phyloP scores from a whole-genome alignment of 768 basidiomycete species.

The Hirschioporus abietinus region DNA sequence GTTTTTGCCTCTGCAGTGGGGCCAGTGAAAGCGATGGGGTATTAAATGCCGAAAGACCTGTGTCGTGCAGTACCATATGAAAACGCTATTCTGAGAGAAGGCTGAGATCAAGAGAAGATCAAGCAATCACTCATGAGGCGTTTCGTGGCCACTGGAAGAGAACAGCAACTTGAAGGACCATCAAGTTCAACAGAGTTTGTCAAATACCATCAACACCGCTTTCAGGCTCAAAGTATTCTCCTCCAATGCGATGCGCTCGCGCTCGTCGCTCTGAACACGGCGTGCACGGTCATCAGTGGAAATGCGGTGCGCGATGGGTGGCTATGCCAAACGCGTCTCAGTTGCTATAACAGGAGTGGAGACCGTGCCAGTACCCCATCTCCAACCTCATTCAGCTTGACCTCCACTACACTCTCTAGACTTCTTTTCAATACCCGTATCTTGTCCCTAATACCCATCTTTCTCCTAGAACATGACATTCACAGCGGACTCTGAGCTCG shows the following conservation, averaged over 20 bases:
- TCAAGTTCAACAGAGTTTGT: not conserved
- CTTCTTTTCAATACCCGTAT: not conserved
- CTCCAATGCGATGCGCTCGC: not conserved
- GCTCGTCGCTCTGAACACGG: not conserved
- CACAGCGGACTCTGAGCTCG: slow-evolving; percentile 61
- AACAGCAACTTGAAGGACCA: too few relatives aligned
- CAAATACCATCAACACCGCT: not conserved
- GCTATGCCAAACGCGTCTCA: not conserved
- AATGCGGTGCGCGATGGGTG: not conserved
- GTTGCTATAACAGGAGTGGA: not conserved
- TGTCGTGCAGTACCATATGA: too few relatives aligned
- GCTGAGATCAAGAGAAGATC: too few relatives aligned
- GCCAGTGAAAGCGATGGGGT: too few relatives aligned
- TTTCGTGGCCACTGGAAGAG: too few relatives aligned
- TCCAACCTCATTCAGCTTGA: not conserved
- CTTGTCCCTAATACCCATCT: not conserved
- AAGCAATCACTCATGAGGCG: too few relatives aligned
- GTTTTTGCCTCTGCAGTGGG: too few relatives aligned
- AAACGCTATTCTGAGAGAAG: too few relatives aligned
- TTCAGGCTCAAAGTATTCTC: not conserved
- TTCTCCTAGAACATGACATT: slow-evolving; percentile 31
- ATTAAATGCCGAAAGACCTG: too few relatives aligned
- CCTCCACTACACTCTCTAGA: not conserved
- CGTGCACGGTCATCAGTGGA: not conserved
- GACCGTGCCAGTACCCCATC: too few relatives aligned